These are phyloP conservation scores for Aspergillus asperescens DNA, from an alignment of 495 filamentous ascomycete genomes.

Conservation along the genomic window DNA sequence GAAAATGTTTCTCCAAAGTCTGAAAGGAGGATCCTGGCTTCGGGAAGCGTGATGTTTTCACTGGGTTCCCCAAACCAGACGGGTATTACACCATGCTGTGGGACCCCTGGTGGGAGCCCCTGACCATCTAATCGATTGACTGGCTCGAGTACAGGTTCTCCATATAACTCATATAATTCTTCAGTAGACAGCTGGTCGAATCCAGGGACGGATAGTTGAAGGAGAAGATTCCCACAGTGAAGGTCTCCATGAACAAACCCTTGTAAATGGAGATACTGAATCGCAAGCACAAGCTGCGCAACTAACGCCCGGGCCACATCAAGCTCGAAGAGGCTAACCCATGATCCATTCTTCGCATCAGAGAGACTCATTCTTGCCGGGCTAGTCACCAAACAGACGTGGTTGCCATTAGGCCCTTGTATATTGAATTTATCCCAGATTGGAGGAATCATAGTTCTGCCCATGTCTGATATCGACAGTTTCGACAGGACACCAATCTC, in stretches of 20 bases:
- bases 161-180: slow-evolving; percentile 26
- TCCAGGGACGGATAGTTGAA: slow-evolving; percentile 15
- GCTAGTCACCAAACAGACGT: slow-evolving; percentile 35
- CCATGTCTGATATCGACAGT: slow-evolving; percentile 19
- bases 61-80: slow-evolving; percentile 30
- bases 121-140: slow-evolving; percentile 25
- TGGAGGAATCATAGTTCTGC: slow-evolving; percentile 25
- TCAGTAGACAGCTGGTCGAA: slow-evolving; percentile 22
- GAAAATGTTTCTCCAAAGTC: slow-evolving; percentile 40
- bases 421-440: slow-evolving; percentile 40
- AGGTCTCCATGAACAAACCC: slow-evolving; percentile 34
- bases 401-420: slow-evolving; percentile 39
- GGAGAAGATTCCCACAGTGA: slow-evolving; percentile 31
- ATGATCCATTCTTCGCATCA: slow-evolving; percentile 27
- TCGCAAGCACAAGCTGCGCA: slow-evolving; percentile 32
- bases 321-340: slow-evolving; percentile 32
- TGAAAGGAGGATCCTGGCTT: slow-evolving; percentile 31
- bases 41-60: slow-evolving; percentile 24
- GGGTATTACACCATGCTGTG: slow-evolving; percentile 18
- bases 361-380: slow-evolving; percentile 30
- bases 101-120: slow-evolving; percentile 19
- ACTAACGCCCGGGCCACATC: slow-evolving; percentile 38
- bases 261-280: slow-evolving; percentile 30
- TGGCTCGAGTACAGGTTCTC: slow-evolving; percentile 24
- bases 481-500: slow-evolving; percentile 24